Percentiles rank a stretch among this genome's conserved stretches.
These are phyloP conservation scores for Vinca minor DNA, from an alignment of 257 asterid species.

Conservation along the genomic window DNA sequence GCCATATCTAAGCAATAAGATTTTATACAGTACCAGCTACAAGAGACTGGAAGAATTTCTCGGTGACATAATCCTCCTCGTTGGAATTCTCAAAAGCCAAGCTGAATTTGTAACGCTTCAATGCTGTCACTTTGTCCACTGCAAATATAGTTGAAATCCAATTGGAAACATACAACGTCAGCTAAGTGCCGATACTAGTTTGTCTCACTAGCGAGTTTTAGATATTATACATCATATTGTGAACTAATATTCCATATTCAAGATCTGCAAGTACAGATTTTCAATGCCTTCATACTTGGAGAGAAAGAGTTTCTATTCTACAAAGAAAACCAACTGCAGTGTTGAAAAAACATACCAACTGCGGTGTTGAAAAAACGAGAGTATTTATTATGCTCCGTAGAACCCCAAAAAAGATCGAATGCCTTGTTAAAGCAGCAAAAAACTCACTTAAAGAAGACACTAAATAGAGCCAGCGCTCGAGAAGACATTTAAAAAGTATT, in stretches of 20 bases:
- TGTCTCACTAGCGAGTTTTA: neutral
- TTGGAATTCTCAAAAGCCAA: conserved; percentile 97
- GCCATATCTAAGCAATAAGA: conserved; percentile 1
- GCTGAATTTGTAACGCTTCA: conserved; percentile 81
- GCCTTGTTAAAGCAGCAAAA: neutral
- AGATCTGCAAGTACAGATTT: neutral
- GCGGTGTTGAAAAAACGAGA: neutral
- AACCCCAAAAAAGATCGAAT: neutral
- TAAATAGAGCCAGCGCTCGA: neutral
- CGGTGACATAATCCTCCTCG: conserved; percentile 96
- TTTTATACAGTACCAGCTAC: conserved; percentile 65
- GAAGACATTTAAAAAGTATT: neutral
- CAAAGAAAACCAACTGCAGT: neutral
- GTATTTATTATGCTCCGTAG: neutral
- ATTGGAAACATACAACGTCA: neutral
- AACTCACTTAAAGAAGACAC: neutral
- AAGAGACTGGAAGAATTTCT: conserved; percentile 86
- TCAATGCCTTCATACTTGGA: neutral
- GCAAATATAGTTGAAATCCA: conserved; percentile 28
- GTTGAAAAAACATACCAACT: neutral
- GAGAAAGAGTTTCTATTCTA: neutral
- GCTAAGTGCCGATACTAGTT: neutral
- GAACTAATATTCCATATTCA: conserved; percentile 3
- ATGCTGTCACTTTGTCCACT: conserved; percentile 81
- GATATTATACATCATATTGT: neutral